Evolutionary conservation across 192 early-diverging fungal genomes (phyloP).

Genomic region (Coemansia sp.): DNA sequence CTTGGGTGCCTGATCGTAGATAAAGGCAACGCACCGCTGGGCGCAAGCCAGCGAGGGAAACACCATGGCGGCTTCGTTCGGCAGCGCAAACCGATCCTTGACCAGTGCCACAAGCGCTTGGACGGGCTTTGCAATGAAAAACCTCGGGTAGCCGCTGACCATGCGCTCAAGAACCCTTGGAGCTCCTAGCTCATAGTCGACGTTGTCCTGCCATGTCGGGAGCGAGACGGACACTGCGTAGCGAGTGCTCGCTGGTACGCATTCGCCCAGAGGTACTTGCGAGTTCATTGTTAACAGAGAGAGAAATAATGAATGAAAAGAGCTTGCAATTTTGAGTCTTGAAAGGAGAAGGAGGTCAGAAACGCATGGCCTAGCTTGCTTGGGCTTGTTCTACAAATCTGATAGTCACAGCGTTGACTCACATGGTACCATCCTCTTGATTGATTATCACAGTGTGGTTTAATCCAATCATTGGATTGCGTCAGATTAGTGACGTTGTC

Average conservation of each 20-base stretch:
- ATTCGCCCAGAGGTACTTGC: conserved; percentile 62
- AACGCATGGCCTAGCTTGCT: no score
- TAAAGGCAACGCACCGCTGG: conserved; percentile 54
- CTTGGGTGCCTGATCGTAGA: conserved; percentile 49
- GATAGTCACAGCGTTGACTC: background rate
- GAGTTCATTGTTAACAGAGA: conserved; percentile 1
- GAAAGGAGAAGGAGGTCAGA: background rate
- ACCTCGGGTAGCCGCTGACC: conserved; percentile 90
- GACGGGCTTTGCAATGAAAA: conserved; percentile 71
- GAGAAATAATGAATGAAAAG: background rate
- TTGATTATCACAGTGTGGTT: background rate
- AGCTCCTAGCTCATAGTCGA: conserved; percentile 92
- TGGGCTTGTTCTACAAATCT: no score
- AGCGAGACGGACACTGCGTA: conserved; percentile 91
- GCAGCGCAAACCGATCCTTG: conserved; percentile 57
- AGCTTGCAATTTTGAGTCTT: background rate
- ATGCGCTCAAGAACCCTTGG: conserved; percentile 69
- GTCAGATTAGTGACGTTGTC: conserved; percentile 39
- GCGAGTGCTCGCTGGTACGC: conserved; percentile 74
- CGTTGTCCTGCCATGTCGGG: conserved; percentile 88
- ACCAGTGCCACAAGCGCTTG: conserved; percentile 50
- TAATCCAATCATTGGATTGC: conserved; percentile 21
- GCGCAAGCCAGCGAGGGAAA: conserved; percentile 74
- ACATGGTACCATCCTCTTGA: background rate
- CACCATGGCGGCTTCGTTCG: conserved; percentile 69